phyloP scores from a whole-genome alignment of 2,329 filamentous ascomycete genomes.

The Lasiodiplodia hormozganensis region DNA sequence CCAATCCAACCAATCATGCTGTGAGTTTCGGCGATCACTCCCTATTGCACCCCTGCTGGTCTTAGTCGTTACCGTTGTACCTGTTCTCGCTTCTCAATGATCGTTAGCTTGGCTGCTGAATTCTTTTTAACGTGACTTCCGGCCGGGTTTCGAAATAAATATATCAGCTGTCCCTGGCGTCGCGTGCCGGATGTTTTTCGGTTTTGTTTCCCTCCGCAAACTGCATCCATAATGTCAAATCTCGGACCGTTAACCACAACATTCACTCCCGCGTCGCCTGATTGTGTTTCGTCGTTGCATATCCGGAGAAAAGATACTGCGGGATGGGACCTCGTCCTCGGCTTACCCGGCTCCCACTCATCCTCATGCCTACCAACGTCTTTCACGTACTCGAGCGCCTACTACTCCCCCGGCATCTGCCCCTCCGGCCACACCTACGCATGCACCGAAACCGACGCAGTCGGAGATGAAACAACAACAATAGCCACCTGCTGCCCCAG shows the following conservation, averaged over 20 bases:
- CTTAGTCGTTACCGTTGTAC: too few species aligned
- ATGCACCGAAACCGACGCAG: neutral
- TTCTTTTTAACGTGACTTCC: too few species aligned
- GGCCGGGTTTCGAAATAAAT: too few species aligned
- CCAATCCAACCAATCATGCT: too few species aligned
- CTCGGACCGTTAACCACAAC: neutral
- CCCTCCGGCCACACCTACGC: neutral
- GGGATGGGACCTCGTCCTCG: neutral
- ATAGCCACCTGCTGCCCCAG: slow-evolving; percentile 4
- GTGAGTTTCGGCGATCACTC: too few species aligned
- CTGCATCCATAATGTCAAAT: neutral
- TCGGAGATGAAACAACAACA: neutral
- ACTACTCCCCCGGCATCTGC: neutral
- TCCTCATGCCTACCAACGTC: neutral
- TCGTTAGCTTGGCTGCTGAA: too few species aligned
- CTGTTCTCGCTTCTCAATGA: too few species aligned
- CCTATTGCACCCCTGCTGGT: too few species aligned
- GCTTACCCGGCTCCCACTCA: neutral
- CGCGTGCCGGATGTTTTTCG: too few species aligned
- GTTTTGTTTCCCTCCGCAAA: neutral
- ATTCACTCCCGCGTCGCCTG: neutral
- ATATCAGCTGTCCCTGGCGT: too few species aligned
- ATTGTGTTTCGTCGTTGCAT: neutral
- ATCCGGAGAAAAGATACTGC: neutral
- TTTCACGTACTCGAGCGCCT: neutral